Base-by-base conservation (phyloP, 2,329 filamentous ascomycete genomes). In the Diaporthe capsici region DNA sequence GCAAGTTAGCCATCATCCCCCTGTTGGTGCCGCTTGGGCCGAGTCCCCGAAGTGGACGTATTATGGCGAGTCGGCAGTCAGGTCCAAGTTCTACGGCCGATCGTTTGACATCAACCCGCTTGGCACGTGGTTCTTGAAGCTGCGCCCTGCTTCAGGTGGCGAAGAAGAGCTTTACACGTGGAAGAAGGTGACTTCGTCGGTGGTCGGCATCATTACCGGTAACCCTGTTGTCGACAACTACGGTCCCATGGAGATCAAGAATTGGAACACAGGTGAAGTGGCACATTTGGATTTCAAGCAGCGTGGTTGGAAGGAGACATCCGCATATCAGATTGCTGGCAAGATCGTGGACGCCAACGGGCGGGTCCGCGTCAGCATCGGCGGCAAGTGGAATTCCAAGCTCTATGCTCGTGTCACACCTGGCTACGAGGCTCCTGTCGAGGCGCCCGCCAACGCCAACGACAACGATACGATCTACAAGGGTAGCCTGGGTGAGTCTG, bases 201-300 rank as follows among this genome's bases (percentile, higher is more conserved):
- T 99, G n/a, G 93, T 98, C 76, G 97, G 97, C 75, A 99, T 99
- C 84, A 98, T 99, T 81, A 98, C 96, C 0, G 97, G 97, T 65
- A 98, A 95, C 80, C 97, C 97, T 0, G 94, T 94, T 0, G 94
- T 99, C n/a, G 97, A 99, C 86, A 98, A 99, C 84, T 98, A 98
- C 83, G 97, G 97, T 1, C 89, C 93, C 0, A 98, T 99, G 95
- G 95, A 98, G 83, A 93, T 99, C 84, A 98, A 95, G 87, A 99
- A 99, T 85, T 96, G 94, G 93, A 98, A 93, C 0, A 99, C 96
- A 0, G 96, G 97, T 72, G 97, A 98, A 84, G 90, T 94, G n/a
- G 96, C 94, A 78, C 86, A 93, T 6, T 87, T 99, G 2, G 95
- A 98, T 79, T 99, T 99, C 88, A 98, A 98, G 84, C 90, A 95